A percentile compares a stretch with the other conserved stretches of the same genome.
phyloP scores from a whole-genome alignment of 78 protist genomes.

The Isochrysis galbana region DNA sequence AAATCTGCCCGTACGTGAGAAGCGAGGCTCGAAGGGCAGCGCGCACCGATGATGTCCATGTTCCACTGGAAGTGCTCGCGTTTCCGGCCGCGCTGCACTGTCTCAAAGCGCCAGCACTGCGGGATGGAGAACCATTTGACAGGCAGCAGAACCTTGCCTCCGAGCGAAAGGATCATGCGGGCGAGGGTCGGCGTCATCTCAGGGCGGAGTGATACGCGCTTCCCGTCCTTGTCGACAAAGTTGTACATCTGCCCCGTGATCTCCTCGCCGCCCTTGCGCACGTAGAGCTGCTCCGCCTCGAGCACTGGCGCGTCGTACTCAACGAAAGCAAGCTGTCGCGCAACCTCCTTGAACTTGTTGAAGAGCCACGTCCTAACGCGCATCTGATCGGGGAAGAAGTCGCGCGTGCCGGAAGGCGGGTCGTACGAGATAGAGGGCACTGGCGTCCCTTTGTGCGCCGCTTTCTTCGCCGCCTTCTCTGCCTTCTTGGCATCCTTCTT shows the following conservation, averaged over 20 bases:
- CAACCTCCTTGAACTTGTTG: constrained; percentile 33
- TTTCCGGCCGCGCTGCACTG: constrained; percentile 66
- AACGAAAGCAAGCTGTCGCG: constrained; percentile 54
- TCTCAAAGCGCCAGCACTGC: constrained; percentile 78
- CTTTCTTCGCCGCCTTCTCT: neutral
- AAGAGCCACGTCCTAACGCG: constrained; percentile 51
- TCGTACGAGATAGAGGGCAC: neutral
- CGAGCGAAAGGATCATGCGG: constrained; percentile 51
- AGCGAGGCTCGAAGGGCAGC: neutral
- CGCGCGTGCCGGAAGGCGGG: constrained; percentile 56
- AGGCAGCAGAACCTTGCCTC: constrained; percentile 41
- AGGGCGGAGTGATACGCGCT: constrained; percentile 40
- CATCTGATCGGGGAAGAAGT: constrained; percentile 67
- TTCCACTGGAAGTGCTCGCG: constrained; percentile 84
- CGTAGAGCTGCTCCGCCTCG: constrained; percentile 72
- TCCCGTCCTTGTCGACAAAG: constrained; percentile 41
- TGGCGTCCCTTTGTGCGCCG: neutral
- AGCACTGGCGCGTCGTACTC: constrained; percentile 81
- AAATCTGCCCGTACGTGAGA: neutral
- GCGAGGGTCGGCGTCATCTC: constrained; percentile 84
- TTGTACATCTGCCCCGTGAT: constrained; percentile 76
- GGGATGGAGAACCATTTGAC: constrained; percentile 67
- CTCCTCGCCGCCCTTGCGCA: constrained; percentile 74
- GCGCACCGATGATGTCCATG: constrained; percentile 76
- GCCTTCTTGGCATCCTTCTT: neutral